Conservation (phyloP, 805 yeast species). For the Lipomyces starkeyi region DNA sequence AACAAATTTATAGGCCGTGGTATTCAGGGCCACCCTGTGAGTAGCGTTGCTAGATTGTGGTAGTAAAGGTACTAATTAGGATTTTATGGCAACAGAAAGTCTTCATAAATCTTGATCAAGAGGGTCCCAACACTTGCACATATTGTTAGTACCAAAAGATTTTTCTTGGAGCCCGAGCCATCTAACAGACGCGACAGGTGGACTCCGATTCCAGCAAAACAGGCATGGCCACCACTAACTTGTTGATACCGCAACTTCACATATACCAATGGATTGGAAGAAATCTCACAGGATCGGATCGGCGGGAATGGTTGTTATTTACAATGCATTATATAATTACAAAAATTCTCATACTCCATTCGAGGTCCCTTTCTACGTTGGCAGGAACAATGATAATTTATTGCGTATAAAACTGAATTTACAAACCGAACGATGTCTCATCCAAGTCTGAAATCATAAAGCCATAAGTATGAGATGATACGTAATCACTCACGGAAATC, state of each 20-base stretch:
- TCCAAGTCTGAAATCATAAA: neutral
- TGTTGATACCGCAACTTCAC: neutral
- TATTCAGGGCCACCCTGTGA: slow-evolving; percentile 72
- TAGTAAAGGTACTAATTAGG: neutral
- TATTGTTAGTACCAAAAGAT: slow-evolving; percentile 55
- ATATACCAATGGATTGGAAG: neutral
- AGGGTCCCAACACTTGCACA: slow-evolving; percentile 74
- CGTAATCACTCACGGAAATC: no score
- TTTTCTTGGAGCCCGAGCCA: neutral
- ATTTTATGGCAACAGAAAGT: slow-evolving; percentile 51
- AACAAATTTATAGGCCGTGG: slow-evolving; percentile 55
- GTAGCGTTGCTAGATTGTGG: neutral
- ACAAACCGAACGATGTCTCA: no score
- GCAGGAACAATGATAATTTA: neutral
- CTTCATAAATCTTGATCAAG: slow-evolving; percentile 78
- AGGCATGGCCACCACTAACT: neutral
- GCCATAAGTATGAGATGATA: no score
- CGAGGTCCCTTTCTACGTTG: neutral
- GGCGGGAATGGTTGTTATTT: neutral
- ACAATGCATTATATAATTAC: neutral
- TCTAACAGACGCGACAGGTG: slow-evolving; percentile 21
- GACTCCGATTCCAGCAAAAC: slow-evolving; percentile 34
- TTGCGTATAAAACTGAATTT: neutral
- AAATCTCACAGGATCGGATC: neutral
- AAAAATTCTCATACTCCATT: neutral